A percentile compares a stretch with the other conserved stretches of the same genome.
These are phyloP conservation scores for Aspergillus brasiliensis DNA, from an alignment of 2,329 filamentous ascomycete species.

Conservation along the genomic window DNA sequence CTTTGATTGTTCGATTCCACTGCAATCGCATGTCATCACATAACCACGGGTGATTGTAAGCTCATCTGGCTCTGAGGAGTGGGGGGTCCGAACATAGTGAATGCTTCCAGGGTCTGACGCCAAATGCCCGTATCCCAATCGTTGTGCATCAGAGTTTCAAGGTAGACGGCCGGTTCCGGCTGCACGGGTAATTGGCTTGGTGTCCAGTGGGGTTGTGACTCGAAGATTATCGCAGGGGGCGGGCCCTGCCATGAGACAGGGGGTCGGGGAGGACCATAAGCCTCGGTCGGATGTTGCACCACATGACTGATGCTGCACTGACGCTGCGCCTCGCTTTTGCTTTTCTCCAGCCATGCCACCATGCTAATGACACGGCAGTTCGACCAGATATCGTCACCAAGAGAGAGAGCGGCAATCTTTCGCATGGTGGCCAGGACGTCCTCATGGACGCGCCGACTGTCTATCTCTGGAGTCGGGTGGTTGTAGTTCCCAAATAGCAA, in stretches of 20 bases:
- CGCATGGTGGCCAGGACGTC: not conserved
- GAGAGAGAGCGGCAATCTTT: not conserved
- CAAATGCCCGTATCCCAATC: conserved; percentile 1
- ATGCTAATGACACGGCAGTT: conserved; percentile 3
- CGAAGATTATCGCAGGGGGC: not conserved
- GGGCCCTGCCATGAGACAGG: not conserved
- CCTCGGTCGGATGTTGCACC: not conserved
- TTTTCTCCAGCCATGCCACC: conserved; percentile 12
- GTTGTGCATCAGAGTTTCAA: not conserved
- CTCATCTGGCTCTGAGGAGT: not conserved
- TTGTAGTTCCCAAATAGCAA: conserved; percentile 8
- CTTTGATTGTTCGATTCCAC: too few relatives aligned
- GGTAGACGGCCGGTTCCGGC: not conserved
- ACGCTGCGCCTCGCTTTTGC: not conserved
- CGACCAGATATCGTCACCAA: conserved; percentile 9
- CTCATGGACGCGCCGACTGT: not conserved
- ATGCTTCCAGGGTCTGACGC: conserved; percentile 8
- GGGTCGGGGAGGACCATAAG: not conserved
- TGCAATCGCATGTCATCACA: not conserved
- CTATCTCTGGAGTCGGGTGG: not conserved
- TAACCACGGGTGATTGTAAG: not conserved
- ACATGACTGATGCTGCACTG: not conserved
- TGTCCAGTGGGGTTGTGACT: not conserved
- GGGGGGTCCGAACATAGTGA: conserved; percentile 10
- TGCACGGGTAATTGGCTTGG: not conserved